phyloP scores from a whole-genome alignment of 305 asterid genomes.

The Petunia hybrid region DNA sequence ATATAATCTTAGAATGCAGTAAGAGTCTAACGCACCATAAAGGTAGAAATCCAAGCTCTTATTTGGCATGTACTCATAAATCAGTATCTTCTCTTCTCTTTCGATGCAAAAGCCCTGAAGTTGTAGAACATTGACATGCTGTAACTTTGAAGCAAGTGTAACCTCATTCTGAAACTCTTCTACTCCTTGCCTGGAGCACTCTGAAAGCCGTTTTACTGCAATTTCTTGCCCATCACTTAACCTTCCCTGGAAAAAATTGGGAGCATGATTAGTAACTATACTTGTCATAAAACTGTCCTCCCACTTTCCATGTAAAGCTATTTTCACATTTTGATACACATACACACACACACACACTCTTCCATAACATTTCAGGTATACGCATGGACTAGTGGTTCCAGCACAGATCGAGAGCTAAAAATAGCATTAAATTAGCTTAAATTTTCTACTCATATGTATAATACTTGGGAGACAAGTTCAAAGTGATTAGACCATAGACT shows the following conservation, averaged over 20 bases:
- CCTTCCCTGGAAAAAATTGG: slow-evolving; percentile 42
- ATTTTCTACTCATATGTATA: background rate
- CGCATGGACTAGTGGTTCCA: background rate
- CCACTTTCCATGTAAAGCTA: background rate
- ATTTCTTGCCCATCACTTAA: slow-evolving; percentile 43
- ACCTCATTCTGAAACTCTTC: slow-evolving; percentile 53
- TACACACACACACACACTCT: background rate
- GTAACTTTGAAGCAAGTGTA: slow-evolving; percentile 43
- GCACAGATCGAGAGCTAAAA: background rate
- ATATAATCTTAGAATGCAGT: background rate
- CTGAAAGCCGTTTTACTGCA: slow-evolving; percentile 51
- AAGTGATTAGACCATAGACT: too few relatives aligned
- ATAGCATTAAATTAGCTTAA: background rate
- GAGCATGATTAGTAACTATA: slow-evolving; percentile 11
- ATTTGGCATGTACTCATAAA: slow-evolving; percentile 48
- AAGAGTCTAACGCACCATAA: slow-evolving; percentile 38
- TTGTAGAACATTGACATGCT: slow-evolving; percentile 48
- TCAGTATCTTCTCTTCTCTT: slow-evolving; percentile 45
- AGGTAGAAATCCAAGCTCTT: slow-evolving; percentile 46
- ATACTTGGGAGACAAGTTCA: too few relatives aligned
- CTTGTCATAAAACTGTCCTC: background rate
- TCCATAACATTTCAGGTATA: background rate
- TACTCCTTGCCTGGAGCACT: slow-evolving; percentile 46
- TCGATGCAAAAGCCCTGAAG: slow-evolving; percentile 44
- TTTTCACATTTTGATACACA: background rate